A percentile compares a stretch with the other conserved stretches of the same genome.
These are phyloP conservation scores for Ehretia macrophylla DNA, from an alignment of 257 asterid genomes.

Conservation along the genomic window DNA sequence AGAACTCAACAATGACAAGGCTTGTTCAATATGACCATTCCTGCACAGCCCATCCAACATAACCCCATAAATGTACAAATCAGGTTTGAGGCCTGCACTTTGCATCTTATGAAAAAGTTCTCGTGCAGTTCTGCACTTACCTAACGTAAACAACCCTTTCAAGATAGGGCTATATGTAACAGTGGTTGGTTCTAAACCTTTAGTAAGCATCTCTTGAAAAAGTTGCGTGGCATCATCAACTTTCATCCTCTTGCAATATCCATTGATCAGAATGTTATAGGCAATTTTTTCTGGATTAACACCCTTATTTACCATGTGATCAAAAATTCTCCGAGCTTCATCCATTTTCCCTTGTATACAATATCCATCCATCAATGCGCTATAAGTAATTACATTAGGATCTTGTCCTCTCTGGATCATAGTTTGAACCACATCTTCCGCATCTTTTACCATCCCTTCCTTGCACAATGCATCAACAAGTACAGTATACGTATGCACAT, in stretches of 20 bases:
- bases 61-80: neutral
- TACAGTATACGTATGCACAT: conserved; percentile 8
- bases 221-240: neutral
- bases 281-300: conserved; percentile 1
- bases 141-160: conserved; percentile 4
- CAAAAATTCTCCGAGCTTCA: conserved; percentile 7
- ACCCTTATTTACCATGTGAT: conserved; percentile 1
- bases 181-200: conserved; percentile 1
- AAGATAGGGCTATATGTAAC: conserved; percentile 9
- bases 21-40: neutral
- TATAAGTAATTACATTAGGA: conserved; percentile 12
- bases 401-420: neutral
- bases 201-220: neutral
- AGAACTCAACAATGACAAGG: neutral
- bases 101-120: conserved; percentile 14
- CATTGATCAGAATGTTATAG: conserved; percentile 14
- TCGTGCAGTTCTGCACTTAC: conserved; percentile 1
- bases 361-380: conserved; percentile 13
- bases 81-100: neutral
- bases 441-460: neutral
- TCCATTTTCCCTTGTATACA: conserved; percentile 11
- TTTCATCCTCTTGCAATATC: conserved; percentile 6
- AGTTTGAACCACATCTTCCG: neutral
- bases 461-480: conserved; percentile 11
- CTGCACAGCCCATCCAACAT: conserved; percentile 2